phyloP scores from a whole-genome alignment of 1,284 basidiomycete genomes.

The Lignosus rhinocerotis region DNA sequence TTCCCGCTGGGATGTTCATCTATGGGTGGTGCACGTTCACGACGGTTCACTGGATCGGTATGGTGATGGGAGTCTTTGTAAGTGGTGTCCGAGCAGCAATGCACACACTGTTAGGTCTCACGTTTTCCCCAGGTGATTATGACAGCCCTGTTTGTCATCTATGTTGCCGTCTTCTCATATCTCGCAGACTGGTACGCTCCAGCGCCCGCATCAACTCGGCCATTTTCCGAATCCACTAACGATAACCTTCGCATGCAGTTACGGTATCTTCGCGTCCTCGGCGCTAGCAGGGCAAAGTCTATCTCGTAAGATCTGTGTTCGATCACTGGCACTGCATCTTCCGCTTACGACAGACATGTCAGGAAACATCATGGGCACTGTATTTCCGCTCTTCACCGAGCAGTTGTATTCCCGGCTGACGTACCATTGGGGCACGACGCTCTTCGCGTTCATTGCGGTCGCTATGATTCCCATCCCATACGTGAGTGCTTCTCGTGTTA shows the following conservation, averaged over 20 bases:
- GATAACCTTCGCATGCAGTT: slow-evolving; percentile 38
- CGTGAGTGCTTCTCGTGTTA: slow-evolving; percentile 35
- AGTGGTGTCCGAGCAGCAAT: slow-evolving; percentile 8
- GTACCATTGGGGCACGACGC: slow-evolving; percentile 72
- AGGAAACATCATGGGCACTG: slow-evolving; percentile 60
- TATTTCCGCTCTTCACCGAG: slow-evolving; percentile 65
- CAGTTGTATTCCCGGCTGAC: slow-evolving; percentile 61
- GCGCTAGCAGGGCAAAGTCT: slow-evolving; percentile 79
- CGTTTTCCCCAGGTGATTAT: slow-evolving; percentile 36
- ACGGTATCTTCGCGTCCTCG: slow-evolving; percentile 74
- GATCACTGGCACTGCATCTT: not conserved
- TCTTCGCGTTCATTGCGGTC: slow-evolving; percentile 64
- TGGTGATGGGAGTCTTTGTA: slow-evolving; percentile 55
- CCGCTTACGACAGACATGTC: not conserved
- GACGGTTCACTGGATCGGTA: slow-evolving; percentile 56
- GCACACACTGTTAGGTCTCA: too few relatives aligned
- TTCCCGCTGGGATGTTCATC: slow-evolving; percentile 68
- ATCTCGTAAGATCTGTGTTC: slow-evolving; percentile 46
- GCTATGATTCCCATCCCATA: slow-evolving; percentile 69
- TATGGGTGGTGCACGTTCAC: slow-evolving; percentile 62
- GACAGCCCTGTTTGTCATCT: slow-evolving; percentile 60
- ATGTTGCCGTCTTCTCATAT: slow-evolving; percentile 68
- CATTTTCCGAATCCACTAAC: not conserved
- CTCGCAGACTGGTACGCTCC: slow-evolving; percentile 66
- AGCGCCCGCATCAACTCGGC: not conserved